phyloP scores from a whole-genome alignment of 192 early-diverging fungal genomes.

The Linnemannia exigua region DNA sequence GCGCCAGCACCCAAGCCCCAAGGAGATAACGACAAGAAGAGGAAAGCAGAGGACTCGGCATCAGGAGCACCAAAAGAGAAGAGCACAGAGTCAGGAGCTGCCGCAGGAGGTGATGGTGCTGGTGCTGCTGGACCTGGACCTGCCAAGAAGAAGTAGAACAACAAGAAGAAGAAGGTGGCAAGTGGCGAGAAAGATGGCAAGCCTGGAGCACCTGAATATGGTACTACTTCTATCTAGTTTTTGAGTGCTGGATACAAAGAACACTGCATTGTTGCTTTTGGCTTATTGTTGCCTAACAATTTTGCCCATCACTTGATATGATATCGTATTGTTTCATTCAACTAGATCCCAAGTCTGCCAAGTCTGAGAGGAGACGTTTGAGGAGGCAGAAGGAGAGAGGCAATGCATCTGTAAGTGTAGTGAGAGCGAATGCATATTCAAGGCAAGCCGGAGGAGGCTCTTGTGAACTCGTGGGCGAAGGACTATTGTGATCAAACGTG shows the following conservation, averaged over 20 bases:
- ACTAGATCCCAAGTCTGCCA: slow-evolving; percentile 31
- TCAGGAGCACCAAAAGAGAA: not conserved
- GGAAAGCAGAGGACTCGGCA: slow-evolving; percentile 27
- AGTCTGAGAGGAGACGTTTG: slow-evolving; percentile 47
- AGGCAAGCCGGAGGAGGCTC: not conserved
- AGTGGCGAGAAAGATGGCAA: slow-evolving; percentile 23
- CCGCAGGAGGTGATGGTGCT: slow-evolving; percentile 8
- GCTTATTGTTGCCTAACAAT: not conserved
- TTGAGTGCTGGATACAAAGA: not conserved
- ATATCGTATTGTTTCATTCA: not conserved
- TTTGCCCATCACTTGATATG: too few species aligned
- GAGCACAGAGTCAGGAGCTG: slow-evolving; percentile 6
- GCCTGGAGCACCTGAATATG: slow-evolving; percentile 1
- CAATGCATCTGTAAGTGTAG: slow-evolving; percentile 38
- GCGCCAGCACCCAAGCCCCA: not conserved
- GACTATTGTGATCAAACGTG: too few species aligned
- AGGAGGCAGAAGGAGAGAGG: slow-evolving; percentile 51
- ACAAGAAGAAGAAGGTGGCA: slow-evolving; percentile 18
- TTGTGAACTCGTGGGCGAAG: not conserved
- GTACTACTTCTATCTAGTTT: not conserved
- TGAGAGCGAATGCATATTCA: too few species aligned
- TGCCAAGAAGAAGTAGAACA: slow-evolving; percentile 31
- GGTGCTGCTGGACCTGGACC: not conserved
- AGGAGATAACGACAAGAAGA: slow-evolving; percentile 18
- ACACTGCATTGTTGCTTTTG: not conserved